A percentile compares a stretch with the other conserved stretches of the same genome.
Conservation (phyloP, 768 basidiomycete species). For the Pleurotus tuber-regium region DNA sequence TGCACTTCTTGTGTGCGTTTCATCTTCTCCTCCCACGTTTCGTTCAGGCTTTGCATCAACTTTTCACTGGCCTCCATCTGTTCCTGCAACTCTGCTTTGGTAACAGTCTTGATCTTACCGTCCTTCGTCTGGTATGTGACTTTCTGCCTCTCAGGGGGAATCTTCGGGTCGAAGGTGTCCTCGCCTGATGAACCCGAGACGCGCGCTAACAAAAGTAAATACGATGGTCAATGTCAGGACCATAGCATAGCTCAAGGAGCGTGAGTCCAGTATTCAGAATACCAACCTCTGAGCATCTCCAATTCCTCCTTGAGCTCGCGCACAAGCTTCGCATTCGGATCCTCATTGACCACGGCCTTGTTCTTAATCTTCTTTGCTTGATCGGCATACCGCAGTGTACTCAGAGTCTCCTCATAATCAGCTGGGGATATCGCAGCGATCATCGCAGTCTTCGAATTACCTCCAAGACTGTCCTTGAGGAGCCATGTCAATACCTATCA, state of each 20-base stretch:
- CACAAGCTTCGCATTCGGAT: conserved; percentile 98
- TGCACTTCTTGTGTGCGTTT: conserved; percentile 90
- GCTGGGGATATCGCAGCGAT: conserved; percentile 99
- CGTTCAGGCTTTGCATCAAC: conserved; percentile 78
- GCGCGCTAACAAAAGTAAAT: conserved; percentile 48
- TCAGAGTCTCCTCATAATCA: conserved; percentile 96
- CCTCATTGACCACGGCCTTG: conserved; percentile 98
- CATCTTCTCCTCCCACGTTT: conserved; percentile 94
- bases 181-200: conserved; percentile 69
- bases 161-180: conserved; percentile 79
- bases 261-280: conserved; percentile 22
- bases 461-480: conserved; percentile 95
- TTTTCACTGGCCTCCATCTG: conserved; percentile 95
- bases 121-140: conserved; percentile 93
- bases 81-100: conserved; percentile 96
- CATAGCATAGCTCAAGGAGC: too few relatives aligned
- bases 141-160: conserved; percentile 93
- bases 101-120: conserved; percentile 91
- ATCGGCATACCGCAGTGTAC: conserved; percentile 96
- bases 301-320: conserved; percentile 99
- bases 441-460: conserved; percentile 98
- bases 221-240: conserved; percentile 9
- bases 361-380: conserved; percentile 99
- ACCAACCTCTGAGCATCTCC: conserved; percentile 77
- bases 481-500: conserved; percentile 93